These are phyloP conservation scores for Papiliotrema flavescens DNA, from an alignment of 1,284 basidiomycete species.

Conservation along the genomic window DNA sequence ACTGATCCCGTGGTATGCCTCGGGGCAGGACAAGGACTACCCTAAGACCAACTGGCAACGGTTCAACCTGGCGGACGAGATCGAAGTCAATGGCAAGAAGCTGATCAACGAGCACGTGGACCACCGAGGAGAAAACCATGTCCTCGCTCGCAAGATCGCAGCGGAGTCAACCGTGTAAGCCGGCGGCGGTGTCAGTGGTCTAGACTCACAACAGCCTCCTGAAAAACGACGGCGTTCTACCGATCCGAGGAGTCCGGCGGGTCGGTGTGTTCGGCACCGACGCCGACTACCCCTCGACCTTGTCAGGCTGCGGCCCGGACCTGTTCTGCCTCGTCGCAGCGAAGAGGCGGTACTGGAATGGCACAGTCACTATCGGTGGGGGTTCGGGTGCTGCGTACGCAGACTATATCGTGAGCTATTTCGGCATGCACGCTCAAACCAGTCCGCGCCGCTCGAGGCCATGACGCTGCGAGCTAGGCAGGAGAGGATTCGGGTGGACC, in stretches of 20 bases:
- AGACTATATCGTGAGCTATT: conserved; percentile 38
- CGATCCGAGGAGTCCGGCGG: conserved; percentile 23
- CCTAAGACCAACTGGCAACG: conserved; percentile 52
- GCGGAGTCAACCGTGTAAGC: conserved; percentile 42
- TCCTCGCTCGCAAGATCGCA: conserved; percentile 36
- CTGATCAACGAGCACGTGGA: conserved; percentile 37
- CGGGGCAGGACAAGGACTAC: conserved; percentile 59
- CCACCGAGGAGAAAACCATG: conserved; percentile 25
- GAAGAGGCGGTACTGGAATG: conserved; percentile 42
- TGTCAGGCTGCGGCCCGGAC: conserved; percentile 41
- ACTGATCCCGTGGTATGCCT: conserved; percentile 60
- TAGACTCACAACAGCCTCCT: conserved; percentile 24
- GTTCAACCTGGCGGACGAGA: conserved; percentile 41
- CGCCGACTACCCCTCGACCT: conserved; percentile 37
- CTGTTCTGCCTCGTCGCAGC: conserved; percentile 36
- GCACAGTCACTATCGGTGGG: conserved; percentile 44
- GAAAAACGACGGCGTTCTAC: conserved; percentile 36
- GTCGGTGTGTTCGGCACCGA: conserved; percentile 45
- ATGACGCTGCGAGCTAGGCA: conserved; percentile 33
- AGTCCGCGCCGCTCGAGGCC: conserved; percentile 44
- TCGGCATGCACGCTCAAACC: neutral
- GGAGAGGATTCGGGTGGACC: conserved; percentile 35
- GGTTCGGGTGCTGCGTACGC: conserved; percentile 43
- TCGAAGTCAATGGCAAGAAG: conserved; percentile 21
- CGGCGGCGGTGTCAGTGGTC: neutral